Evolutionary conservation across 495 filamentous ascomycete species (phyloP).

Genomic region (Thermothielavioides terrestris): DNA sequence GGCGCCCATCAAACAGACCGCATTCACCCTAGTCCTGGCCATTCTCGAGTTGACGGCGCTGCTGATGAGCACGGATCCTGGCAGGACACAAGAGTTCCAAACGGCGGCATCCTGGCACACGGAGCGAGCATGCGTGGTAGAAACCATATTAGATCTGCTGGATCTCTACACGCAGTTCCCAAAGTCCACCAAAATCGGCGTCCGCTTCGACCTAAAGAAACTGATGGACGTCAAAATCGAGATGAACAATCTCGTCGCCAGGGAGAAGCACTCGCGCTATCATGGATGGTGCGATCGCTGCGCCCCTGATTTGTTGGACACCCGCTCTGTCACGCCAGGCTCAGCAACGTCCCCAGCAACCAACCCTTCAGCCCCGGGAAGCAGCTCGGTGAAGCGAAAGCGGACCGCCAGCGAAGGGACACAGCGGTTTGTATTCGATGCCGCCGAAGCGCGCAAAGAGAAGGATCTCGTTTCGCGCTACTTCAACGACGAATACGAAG

Average conservation of each 20-base stretch:
- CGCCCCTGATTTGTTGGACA: conserved; percentile 25
- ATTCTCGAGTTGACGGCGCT: conserved; percentile 71
- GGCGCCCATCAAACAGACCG: conserved; percentile 79
- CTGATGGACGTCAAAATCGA: conserved; percentile 79
- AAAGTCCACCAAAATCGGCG: conserved; percentile 61
- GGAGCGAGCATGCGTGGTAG: conserved; percentile 62
- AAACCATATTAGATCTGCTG: conserved; percentile 76
- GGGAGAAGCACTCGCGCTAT: conserved; percentile 25
- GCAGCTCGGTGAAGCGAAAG: conserved; percentile 34
- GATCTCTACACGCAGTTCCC: conserved; percentile 80
- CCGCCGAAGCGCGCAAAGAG: conserved; percentile 64
- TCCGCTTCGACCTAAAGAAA: conserved; percentile 56
- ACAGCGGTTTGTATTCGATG: conserved; percentile 84
- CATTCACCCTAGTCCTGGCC: conserved; percentile 69
- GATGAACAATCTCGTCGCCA: conserved; percentile 65
- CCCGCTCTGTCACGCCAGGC: conserved; percentile 26
- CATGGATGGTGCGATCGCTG: conserved; percentile 37
- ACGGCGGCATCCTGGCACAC: conserved; percentile 45
- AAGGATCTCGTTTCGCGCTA: conserved; percentile 55
- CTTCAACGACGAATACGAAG: conserved; percentile 69
- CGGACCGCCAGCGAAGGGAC: conserved; percentile 61
- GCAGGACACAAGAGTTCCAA: conserved; percentile 29
- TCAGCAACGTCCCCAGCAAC: conserved; percentile 33
- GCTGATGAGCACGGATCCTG: conserved; percentile 45
- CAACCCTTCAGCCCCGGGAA: conserved; percentile 23